Evolutionary conservation across 768 basidiomycete species (phyloP), one percentile per base, ranked within the genome.

Genomic region (Boletus coccyginus): DNA sequence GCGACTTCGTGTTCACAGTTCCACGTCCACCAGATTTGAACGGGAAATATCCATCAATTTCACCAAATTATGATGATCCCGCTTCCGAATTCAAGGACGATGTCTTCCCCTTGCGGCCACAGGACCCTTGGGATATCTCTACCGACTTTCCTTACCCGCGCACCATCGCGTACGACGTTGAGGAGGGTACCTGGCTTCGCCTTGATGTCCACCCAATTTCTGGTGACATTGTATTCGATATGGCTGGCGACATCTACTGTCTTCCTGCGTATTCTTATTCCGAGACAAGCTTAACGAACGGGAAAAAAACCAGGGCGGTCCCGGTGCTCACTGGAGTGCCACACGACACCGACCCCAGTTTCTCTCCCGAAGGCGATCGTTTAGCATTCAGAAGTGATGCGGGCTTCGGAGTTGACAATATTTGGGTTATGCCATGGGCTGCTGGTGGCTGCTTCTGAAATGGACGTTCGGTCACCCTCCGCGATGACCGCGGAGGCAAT

Each of bases 331-430:
- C 75, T 0, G 88, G 88, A 3, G 74, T 87, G 17, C 88, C 88
- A 12, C 78, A 85, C 58, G 88, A 90, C 60, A 78, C 85, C 0
- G 86, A 90, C 66, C 87, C 87, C 1, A 85, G 80, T 56, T 90
- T 90, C 71, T 88, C 87, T 7, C 86, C 88, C 0, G 70, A 77
- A 39, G 87, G 88, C 0, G 79, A 84, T 53, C 73, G 75, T 43
- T 56, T 90, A n/a, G 83, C 83, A 5, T 90, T 86, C 66, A 78
- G 81, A 58, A 89, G 88, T 49, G 88, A 90, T 68, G 88, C 87
- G 8, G 86, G 77, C 36, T 75, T 87, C 4, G 88, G 88, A 6
- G 74, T 88, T 16, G 87, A 89, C 63, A 90, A 90, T 62, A 86
- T 90, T 7, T 90, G 87, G 87, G 75, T 86, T 19, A 80, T 75